Evolutionary conservation across 1,284 basidiomycete genomes (phyloP), one percentile per base, ranked within the genome.

Genomic region (Anthracocystis setariae): DNA sequence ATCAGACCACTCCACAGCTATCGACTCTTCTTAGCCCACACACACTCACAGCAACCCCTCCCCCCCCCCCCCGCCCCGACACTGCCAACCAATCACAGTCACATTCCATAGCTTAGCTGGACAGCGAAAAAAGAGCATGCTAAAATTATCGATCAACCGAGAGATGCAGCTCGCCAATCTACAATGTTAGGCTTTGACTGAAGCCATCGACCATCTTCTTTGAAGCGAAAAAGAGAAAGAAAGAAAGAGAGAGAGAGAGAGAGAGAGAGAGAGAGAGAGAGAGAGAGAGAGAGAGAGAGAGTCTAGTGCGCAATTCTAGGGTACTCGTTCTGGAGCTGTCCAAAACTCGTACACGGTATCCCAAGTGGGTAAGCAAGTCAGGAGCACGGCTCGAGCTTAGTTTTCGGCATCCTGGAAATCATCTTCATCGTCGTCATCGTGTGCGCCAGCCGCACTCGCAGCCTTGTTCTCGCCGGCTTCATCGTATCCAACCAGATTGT

Each of bases 401-500:
- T 60, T 64, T 39, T 70, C 48, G 20, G 69, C 69, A 42, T 72
- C 69, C 23, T 72, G 63, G 35, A 72, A 72, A 8, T 71, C 58
- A 25, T 65, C 62, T 5, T 72, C 60, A 32, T 72, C 69, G 8
- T 65, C 68, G 21, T 32, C 55, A 15, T 39, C 42, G 29, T 39
- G 45, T n/a, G n/a, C n/a, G 3, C 13, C n/a, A 15, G 54, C 25
- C 5, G 20, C 38, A n/a, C n/a, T 32, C 9, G 44, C 33, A 13
- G 40, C 29, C 38, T 21, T 18, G 9, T n/a, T 23, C 5, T 32
- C 55, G 17, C 42, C 43, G 13, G 47, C 29, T 10, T 20, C 57
- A 37, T 54, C 64, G 60, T 76, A 74, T 10, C 75, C 73, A 7
- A 39, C 58, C 13, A 73, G 54, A 17, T 62, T 54, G 51, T 71